Conservation (phyloP, 2,329 filamentous ascomycete genomes). For the Ophiostoma sp. region DNA sequence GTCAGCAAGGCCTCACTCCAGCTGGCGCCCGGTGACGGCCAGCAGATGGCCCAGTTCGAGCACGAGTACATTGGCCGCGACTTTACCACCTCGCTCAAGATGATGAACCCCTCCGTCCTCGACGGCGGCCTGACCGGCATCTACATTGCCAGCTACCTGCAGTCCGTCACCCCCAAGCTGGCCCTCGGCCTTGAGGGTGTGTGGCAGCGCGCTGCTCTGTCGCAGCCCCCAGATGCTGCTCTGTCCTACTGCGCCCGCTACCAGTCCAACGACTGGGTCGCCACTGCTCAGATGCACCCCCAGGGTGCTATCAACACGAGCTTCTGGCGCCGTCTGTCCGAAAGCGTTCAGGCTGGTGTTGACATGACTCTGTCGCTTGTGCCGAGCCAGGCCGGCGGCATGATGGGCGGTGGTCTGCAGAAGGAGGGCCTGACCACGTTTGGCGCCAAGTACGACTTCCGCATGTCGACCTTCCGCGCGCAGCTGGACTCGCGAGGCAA, state of each 20-base stretch:
- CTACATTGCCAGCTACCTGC: constrained; percentile 92
- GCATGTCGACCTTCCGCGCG: constrained; percentile 89
- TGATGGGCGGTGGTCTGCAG: constrained; percentile 73
- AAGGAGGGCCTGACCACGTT: constrained; percentile 90
- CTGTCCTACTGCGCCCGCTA: constrained; percentile 90
- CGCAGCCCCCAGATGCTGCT: constrained; percentile 84
- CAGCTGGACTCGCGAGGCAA: constrained; percentile 96
- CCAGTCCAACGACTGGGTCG: constrained; percentile 90
- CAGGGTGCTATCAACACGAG: constrained; percentile 86
- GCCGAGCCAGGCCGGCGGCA: constrained; percentile 52
- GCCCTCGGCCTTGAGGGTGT: constrained; percentile 88
- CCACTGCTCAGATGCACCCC: constrained; percentile 83
- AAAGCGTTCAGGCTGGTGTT: constrained; percentile 94
- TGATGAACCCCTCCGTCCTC: constrained; percentile 90
- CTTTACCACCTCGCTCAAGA: constrained; percentile 90
- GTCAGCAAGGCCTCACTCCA: constrained; percentile 87
- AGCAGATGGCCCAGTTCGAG: constrained; percentile 90
- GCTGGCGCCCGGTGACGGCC: constrained; percentile 72
- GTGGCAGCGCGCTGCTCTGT: constrained; percentile 84
- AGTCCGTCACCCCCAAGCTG: constrained; percentile 84
- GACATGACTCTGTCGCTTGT: constrained; percentile 88
- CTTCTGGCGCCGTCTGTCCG: constrained; percentile 90
- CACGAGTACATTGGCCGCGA: constrained; percentile 93
- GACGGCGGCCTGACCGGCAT: constrained; percentile 94
- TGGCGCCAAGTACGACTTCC: constrained; percentile 97